Percentiles rank a stretch among this genome's conserved stretches.
phyloP scores from a whole-genome alignment of 1,284 basidiomycete species.

The Marasmius tenuissimus region DNA sequence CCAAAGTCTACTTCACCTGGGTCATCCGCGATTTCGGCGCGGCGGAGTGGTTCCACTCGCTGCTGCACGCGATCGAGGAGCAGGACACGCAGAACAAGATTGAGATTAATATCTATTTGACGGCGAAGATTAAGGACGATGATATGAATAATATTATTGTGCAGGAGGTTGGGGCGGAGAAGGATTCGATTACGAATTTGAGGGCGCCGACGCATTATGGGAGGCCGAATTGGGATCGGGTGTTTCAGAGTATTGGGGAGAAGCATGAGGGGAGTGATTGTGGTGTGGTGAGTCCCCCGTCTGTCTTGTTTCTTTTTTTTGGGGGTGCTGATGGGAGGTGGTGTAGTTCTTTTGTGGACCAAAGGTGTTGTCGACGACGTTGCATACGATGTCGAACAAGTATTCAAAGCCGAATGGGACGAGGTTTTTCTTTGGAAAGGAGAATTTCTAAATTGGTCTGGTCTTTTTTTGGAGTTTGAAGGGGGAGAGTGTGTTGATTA shows the following conservation, averaged over 20 bases:
- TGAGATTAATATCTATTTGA: slow-evolving; percentile 91
- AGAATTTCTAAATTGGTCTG: not conserved
- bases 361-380: slow-evolving; percentile 60
- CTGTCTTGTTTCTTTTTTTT: not conserved
- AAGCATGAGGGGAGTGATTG: slow-evolving; percentile 85
- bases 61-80: slow-evolving; percentile 88
- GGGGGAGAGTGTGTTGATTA: no score
- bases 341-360: slow-evolving; percentile 82
- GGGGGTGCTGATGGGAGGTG: not conserved
- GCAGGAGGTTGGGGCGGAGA: slow-evolving; percentile 79
- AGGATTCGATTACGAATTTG: slow-evolving; percentile 83
- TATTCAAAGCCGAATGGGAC: slow-evolving; percentile 81
- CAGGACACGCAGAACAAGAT: slow-evolving; percentile 83
- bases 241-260: slow-evolving; percentile 73
- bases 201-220: slow-evolving; percentile 90
- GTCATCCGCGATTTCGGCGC: slow-evolving; percentile 86
- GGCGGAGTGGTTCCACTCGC: slow-evolving; percentile 91
- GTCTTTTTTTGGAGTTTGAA: no score
- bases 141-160: slow-evolving; percentile 89
- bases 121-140: slow-evolving; percentile 84
- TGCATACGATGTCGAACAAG: slow-evolving; percentile 82
- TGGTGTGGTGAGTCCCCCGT: slow-evolving; percentile 64
- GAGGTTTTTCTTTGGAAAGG: slow-evolving; percentile 89
- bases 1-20: slow-evolving; percentile 81
- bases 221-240: slow-evolving; percentile 86